Percentiles rank a stretch among this genome's conserved stretches.
These are phyloP conservation scores for Cryptomeria japonica DNA, from an alignment of 75 land plant genomes.

Conservation along the genomic window DNA sequence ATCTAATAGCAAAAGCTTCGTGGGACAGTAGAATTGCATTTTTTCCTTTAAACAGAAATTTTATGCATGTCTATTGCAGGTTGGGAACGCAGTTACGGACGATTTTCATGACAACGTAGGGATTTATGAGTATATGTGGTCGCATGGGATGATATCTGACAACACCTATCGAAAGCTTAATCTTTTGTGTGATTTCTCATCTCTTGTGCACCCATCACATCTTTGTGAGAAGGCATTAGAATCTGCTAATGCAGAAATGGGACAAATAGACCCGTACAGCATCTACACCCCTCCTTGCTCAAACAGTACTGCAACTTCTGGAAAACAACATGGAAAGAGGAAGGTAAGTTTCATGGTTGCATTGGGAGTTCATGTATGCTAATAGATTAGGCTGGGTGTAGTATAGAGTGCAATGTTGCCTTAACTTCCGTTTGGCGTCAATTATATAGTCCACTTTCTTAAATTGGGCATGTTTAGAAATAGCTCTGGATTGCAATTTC, in stretches of 20 bases:
- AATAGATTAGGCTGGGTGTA: not conserved
- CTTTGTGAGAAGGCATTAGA: constrained; percentile 35
- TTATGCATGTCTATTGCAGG: constrained; percentile 45
- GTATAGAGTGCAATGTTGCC: not conserved
- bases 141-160: constrained; percentile 82
- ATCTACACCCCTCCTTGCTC: constrained; percentile 73
- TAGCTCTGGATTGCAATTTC: not conserved
- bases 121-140: constrained; percentile 66
- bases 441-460: not conserved
- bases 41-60: not conserved
- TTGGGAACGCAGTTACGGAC: constrained; percentile 87
- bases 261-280: constrained; percentile 72
- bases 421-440: not conserved
- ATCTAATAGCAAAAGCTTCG: not conserved
- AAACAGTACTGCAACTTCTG: constrained; percentile 15
- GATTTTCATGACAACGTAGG: constrained; percentile 73
- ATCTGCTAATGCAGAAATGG: constrained; percentile 48
- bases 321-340: constrained; percentile 27
- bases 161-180: constrained; percentile 59
- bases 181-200: constrained; percentile 40
- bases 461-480: not conserved
- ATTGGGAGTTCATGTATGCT: not conserved
- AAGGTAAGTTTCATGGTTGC: constrained; percentile 33
- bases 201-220: constrained; percentile 39
- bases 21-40: not conserved